Evolutionary conservation across 345 rosid species (phyloP).

Genomic region (Corymbia maculata): DNA sequence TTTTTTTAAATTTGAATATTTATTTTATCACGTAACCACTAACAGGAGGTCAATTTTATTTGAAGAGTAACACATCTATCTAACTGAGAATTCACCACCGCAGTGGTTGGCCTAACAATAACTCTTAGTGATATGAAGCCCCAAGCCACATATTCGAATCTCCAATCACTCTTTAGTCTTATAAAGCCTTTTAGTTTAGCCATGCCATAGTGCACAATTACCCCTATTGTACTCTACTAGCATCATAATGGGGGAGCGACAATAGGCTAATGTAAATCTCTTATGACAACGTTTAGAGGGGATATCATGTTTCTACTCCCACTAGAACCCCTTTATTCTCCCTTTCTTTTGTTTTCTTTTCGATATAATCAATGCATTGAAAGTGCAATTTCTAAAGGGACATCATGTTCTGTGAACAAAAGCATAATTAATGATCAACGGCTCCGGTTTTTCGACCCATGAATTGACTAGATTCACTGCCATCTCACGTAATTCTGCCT

Average conservation of each 20-base stretch:
- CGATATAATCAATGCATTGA: background rate
- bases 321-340: fast-evolving
- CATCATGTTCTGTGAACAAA: background rate
- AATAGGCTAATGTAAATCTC: no score
- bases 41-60: background rate
- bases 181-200: background rate
- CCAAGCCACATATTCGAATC: background rate
- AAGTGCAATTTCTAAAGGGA: background rate
- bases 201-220: background rate
- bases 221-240: no score
- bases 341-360: background rate
- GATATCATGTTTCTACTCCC: background rate
- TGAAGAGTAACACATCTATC: background rate
- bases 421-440: no score
- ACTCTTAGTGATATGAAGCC: background rate
- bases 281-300: no score
- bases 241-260: no score
- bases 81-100: background rate
- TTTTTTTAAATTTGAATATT: background rate
- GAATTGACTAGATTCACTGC: background rate
- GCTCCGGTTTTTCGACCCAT: background rate
- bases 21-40: background rate
- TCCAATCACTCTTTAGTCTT: background rate
- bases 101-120: background rate
- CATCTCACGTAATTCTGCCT: background rate